Base-by-base conservation (phyloP, 164 flowering plant species). In the Umbellularia californica region DNA sequence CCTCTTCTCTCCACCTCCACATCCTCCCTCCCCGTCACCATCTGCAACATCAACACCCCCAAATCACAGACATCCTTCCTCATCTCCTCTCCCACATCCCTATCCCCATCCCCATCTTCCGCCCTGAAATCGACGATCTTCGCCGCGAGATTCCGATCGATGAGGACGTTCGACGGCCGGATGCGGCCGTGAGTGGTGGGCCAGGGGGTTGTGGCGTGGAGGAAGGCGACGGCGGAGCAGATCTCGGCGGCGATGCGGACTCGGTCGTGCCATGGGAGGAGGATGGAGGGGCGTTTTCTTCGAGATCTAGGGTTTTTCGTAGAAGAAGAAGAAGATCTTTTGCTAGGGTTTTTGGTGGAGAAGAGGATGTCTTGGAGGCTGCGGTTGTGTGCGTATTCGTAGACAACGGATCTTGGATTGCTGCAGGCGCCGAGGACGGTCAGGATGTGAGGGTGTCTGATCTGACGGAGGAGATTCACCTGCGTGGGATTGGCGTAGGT, bases 351-450 rank as follows among this genome's bases (percentile, higher is more conserved):
- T n/a, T 50, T 65, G 22, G 66, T 70, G 35, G 81, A 69, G 69
- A 82, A 81, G 60, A 90, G 70, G 14, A 70, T 41, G 74, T 87
- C 89, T 3, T 83, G 71, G 23, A 92, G 79, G 85, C 85, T 85
- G 6, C 90, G 86, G 27, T 81, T 83, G 76, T 83, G 87, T 89
- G 88, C 84, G 82, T 90, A 90, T 50, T 92, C 94, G 28, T 79
- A 84, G 7, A 90, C 79, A 1, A 86, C 74, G 75, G 90, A 84
- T 64, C 69, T 83, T 5, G 70, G 85, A 71, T 89, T 86, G 0
- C 76, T 65, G 80, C 94, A 90, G 68, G 83, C 82, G 0, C 97
- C 94, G 1, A 89, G 73, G 77, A 85, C 72, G 25, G 85, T 77
- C 13, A 86, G 78, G 52, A 90, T 17, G 75, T 88, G 77, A 0